phyloP scores from a whole-genome alignment of 78 protist genomes.

The Corallochytrium limacisporum region DNA sequence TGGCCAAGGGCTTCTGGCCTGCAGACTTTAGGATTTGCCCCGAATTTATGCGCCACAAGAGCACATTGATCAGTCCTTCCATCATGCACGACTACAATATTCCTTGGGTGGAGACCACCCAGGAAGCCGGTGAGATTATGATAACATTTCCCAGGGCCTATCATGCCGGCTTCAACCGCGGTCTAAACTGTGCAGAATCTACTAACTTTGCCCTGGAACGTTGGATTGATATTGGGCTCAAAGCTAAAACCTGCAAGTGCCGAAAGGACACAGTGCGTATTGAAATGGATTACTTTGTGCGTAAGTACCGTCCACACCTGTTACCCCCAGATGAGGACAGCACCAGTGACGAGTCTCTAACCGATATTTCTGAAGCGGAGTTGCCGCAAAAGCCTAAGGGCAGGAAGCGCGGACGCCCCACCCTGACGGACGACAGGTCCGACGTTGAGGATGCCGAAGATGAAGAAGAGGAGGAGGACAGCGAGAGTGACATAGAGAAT shows the following conservation, averaged over 20 bases:
- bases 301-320: neutral
- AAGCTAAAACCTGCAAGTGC: conserved; percentile 4
- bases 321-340: too few species aligned
- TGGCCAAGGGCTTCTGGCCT: neutral
- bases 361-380: too few species aligned
- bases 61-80: neutral
- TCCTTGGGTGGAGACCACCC: neutral
- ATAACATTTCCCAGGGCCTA: conserved; percentile 43
- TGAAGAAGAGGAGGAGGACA: too few species aligned
- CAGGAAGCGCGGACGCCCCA: too few species aligned
- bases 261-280: neutral
- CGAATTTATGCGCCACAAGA: conserved; percentile 23
- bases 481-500: too few species aligned
- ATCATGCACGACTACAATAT: neutral
- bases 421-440: too few species aligned
- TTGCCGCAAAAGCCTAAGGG: too few species aligned
- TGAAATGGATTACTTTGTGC: neutral
- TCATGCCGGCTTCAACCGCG: conserved; percentile 47
- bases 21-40: neutral
- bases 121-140: conserved; percentile 37
- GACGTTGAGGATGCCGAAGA: too few species aligned
- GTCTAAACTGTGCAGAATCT: conserved; percentile 22
- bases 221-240: neutral
- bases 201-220: conserved; percentile 11
- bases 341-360: too few species aligned